Percentiles rank a stretch among this genome's conserved stretches.
Evolutionary conservation across 805 yeast genomes (phyloP).

Genomic region (Yamadazyma insecticola): DNA sequence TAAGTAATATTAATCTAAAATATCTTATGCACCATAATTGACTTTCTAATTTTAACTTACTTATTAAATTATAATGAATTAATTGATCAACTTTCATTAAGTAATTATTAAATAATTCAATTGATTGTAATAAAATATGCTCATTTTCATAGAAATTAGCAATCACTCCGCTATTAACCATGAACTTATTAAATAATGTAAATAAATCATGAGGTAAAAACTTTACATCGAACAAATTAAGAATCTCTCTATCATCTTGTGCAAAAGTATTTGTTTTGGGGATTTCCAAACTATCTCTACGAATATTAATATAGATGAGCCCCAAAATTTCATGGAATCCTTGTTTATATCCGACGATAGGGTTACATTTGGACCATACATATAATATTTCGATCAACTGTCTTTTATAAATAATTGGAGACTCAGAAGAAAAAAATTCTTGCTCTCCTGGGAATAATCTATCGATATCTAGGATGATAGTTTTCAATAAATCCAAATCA

Average conservation of each 20-base stretch:
- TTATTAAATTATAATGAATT: slow-evolving; percentile 40
- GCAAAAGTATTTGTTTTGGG: slow-evolving; percentile 22
- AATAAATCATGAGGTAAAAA: slow-evolving; percentile 42
- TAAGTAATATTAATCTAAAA: slow-evolving; percentile 39
- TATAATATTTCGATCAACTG: slow-evolving; percentile 41
- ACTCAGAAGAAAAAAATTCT: slow-evolving; percentile 18
- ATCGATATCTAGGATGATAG: slow-evolving; percentile 48
- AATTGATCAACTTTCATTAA: slow-evolving; percentile 48
- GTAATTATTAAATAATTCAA: slow-evolving; percentile 44
- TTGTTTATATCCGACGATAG: slow-evolving; percentile 46
- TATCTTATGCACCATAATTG: slow-evolving; percentile 55
- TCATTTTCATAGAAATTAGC: slow-evolving; percentile 36
- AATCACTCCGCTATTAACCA: slow-evolving; percentile 38
- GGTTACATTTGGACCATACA: slow-evolving; percentile 47
- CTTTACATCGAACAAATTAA: slow-evolving; percentile 32
- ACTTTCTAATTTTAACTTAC: slow-evolving; percentile 43
- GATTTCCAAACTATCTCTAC: slow-evolving; percentile 29
- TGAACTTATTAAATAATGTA: slow-evolving; percentile 38
- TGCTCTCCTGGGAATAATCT: slow-evolving; percentile 48
- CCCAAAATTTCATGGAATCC: slow-evolving; percentile 55
- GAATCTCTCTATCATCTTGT: slow-evolving; percentile 28
- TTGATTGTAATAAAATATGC: slow-evolving; percentile 37
- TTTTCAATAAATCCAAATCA: slow-evolving; percentile 34
- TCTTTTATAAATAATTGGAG: slow-evolving; percentile 15
- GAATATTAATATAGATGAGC: slow-evolving; percentile 37